Conservation (phyloP, 129 eudicot genomes). For the Flaveria bidentis region DNA sequence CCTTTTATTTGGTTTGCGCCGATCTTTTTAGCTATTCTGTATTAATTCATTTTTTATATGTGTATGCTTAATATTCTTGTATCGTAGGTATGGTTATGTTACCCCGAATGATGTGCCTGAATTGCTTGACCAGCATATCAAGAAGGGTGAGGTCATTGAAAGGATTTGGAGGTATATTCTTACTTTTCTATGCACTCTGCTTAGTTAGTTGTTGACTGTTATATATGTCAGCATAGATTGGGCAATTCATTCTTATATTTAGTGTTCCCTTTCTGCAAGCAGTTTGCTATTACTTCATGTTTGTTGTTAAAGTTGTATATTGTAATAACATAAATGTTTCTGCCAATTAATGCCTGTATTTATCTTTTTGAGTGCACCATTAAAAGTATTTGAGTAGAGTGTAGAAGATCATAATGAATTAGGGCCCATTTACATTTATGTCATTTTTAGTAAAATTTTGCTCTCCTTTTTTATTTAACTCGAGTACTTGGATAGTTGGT, state of each 20-base stretch:
- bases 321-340: neutral
- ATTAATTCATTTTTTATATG: slow-evolving; percentile 12
- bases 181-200: slow-evolving; percentile 3
- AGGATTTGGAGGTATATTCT: slow-evolving; percentile 83
- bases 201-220: neutral
- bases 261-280: neutral
- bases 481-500: neutral
- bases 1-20: neutral
- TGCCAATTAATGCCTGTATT: neutral
- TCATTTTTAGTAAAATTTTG: neutral
- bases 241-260: neutral
- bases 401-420: neutral
- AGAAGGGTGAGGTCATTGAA: slow-evolving; percentile 79
- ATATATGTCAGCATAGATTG: neutral
- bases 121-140: slow-evolving; percentile 81
- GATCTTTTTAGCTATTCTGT: neutral
- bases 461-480: neutral
- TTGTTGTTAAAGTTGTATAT: neutral
- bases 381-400: neutral
- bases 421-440: neutral
- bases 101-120: slow-evolving; percentile 82
- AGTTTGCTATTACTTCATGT: neutral
- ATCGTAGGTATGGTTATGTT: slow-evolving; percentile 93
- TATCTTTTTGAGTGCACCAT: neutral
- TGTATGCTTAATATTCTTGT: slow-evolving; percentile 17